Evolutionary conservation across 768 basidiomycete genomes (phyloP).

Genomic region (Lanmaoa pseudosensibilis): DNA sequence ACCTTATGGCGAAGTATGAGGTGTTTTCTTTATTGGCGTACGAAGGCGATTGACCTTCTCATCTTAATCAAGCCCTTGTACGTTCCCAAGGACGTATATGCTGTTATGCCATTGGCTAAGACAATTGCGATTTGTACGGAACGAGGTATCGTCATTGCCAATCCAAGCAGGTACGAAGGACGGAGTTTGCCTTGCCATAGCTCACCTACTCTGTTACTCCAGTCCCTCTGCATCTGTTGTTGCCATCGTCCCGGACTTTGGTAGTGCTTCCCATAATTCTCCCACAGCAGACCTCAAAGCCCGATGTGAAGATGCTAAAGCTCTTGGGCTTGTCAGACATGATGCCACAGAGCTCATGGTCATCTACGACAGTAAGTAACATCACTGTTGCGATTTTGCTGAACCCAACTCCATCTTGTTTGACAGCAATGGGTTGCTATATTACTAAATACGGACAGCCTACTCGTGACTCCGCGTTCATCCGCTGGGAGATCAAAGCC

Average conservation of each 20-base stretch:
- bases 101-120: constrained; percentile 58
- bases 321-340: constrained; percentile 65
- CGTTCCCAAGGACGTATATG: constrained; percentile 68
- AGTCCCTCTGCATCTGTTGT: constrained; percentile 45
- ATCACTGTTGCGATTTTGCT: neutral
- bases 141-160: constrained; percentile 62
- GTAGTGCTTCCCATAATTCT: constrained; percentile 37
- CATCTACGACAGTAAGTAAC: constrained; percentile 66
- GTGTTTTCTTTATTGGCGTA: neutral
- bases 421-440: constrained; percentile 71
- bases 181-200: neutral
- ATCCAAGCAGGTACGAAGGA: constrained; percentile 62
- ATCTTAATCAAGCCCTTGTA: constrained; percentile 51
- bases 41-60: neutral
- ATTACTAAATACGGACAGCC: constrained; percentile 70
- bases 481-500: constrained; percentile 79
- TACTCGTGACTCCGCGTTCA: constrained; percentile 56
- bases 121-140: constrained; percentile 66
- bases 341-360: constrained; percentile 60
- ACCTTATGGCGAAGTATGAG: constrained; percentile 63
- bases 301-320: constrained; percentile 55
- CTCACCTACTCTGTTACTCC: neutral
- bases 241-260: constrained; percentile 61
- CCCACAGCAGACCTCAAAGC: constrained; percentile 54
- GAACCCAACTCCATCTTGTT: constrained; percentile 1